Evolutionary conservation across 257 asterid genomes (phyloP).

Genomic region (Anisodus acutangulus): DNA sequence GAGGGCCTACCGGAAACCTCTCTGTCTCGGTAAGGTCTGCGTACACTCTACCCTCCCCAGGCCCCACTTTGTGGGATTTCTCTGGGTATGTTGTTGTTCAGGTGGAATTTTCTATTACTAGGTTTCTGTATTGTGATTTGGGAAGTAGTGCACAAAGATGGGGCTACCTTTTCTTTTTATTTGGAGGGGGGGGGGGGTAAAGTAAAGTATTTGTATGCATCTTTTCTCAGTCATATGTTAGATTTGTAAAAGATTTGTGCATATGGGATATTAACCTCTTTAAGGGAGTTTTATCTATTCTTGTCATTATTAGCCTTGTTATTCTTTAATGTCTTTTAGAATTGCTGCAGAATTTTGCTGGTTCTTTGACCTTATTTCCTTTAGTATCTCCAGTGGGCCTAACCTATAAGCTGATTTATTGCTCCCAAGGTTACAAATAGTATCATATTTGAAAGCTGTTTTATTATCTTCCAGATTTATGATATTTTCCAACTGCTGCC

Average conservation of each 20-base stretch:
- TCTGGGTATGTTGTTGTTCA: not conserved
- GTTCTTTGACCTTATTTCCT: not conserved
- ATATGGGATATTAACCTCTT: not conserved
- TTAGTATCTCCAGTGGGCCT: not conserved
- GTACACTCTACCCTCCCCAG: too few relatives aligned
- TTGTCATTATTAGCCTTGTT: not conserved
- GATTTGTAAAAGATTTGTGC: not conserved
- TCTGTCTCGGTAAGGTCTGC: too few relatives aligned
- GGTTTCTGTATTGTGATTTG: not conserved
- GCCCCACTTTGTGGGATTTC: too few relatives aligned
- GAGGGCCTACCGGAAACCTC: too few relatives aligned
- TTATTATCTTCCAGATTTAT: slow-evolving; percentile 40
- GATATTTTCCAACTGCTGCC: slow-evolving; percentile 58
- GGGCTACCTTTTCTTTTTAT: not conserved
- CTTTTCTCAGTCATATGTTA: not conserved
- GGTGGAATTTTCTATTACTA: not conserved
- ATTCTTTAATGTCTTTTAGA: not conserved
- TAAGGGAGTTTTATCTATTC: not conserved
- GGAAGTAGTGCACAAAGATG: not conserved
- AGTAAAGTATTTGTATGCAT: not conserved
- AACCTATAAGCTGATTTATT: not conserved
- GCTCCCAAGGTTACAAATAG: not conserved
- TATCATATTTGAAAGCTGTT: not conserved
- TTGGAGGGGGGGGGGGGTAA: not conserved
- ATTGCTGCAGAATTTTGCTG: not conserved